Base-by-base conservation (phyloP, 257 asterid species). In the Handroanthus guayacan region DNA sequence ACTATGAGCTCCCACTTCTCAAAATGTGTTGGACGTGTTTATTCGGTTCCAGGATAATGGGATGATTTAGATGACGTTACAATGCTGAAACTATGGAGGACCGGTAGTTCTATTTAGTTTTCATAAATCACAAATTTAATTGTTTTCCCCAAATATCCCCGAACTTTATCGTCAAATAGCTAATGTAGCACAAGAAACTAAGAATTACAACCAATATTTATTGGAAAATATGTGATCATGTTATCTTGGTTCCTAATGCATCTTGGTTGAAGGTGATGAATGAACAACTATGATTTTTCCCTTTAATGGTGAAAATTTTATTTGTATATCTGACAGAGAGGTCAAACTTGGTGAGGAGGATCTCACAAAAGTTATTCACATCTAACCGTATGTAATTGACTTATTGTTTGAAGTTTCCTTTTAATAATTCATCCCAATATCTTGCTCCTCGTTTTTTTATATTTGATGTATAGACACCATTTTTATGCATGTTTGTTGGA, bases 371-470 rank as follows among this genome's bases (percentile, higher is more conserved):
- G 5, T 36, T 36, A 9, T 34, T 44, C 54, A 5, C 43, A 18
- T 67, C 41, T 45, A 18, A 66, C 12, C 36, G 38, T 5, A 4
- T 50, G 62, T 74, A 44, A 20, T 43, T 39, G 7, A 17, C 20
- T 55, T 56, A 39, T 41, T 56, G 57, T 5, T 54, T 51, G 64
- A 51, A 51, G 11, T 39, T 6, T 50, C 34, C n/a, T 64, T 51
- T 52, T 16, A 12, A 64, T 74, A 16, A 57, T 60, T 62, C 71
- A 74, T 31, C 51, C 62, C 67, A 13, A n/a, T 67, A 67, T 45
- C 57, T 9, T 44, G 5, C 25, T 47, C 57, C 1, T 5, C 17
- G 2, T 44, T 5, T 67, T 25, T 18, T 67, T 18, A 9, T 16
- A 41, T 12, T 11, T 18, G 1, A 2, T 45, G 57, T 43, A 9